Base-by-base conservation (phyloP, 2,329 filamentous ascomycete species). In the Ceratocystis eucalypticola region DNA sequence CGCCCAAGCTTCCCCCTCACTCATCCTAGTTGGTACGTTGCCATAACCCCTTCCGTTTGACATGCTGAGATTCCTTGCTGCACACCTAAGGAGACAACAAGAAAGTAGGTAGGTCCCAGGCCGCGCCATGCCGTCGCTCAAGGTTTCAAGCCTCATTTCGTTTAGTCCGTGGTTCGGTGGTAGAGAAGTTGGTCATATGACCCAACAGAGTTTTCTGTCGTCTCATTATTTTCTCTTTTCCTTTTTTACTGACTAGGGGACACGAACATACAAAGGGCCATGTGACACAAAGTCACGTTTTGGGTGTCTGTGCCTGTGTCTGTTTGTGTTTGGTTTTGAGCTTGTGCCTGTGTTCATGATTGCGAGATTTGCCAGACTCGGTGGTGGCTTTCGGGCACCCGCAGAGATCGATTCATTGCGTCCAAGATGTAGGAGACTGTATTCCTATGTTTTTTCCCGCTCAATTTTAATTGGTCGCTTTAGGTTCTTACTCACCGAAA, bases 51-150 rank as follows among this genome's bases (percentile, higher is more conserved):
- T 30, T 57, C 53, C 25, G 17, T 30, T 30, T 57, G 53, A 55
- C 30, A n/a, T 41, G 37, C 33, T 44, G 15, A 45, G 22, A 10
- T 20, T 50, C 48, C 48, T 41, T 50, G 20, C 59, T 66, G 65
- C 65, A 66, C 30, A 30, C 64, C 59, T 44, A 66, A 66, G 59
- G 65, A 66, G 65, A 66, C 55, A 61, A 48, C 25, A 61, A 63
- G 41, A 48, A 46, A 30, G 2, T 28, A 57, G 28, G 53, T 57
- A 41, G 37, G 37, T 33, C n/a, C 53, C 7, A 63, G 41, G 41
- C 61, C 61, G 41, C 41, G 44, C 61, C 45, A 46, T 28, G 53
- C 12, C 28, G 53, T 57, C 10, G 59, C 59, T 62, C 59, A 45
- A 62, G 44, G 41, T 25, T 62, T 44, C 59, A 62, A 62, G 41